phyloP scores from a whole-genome alignment of 495 filamentous ascomycete genomes.

The Penicillium parvum region DNA sequence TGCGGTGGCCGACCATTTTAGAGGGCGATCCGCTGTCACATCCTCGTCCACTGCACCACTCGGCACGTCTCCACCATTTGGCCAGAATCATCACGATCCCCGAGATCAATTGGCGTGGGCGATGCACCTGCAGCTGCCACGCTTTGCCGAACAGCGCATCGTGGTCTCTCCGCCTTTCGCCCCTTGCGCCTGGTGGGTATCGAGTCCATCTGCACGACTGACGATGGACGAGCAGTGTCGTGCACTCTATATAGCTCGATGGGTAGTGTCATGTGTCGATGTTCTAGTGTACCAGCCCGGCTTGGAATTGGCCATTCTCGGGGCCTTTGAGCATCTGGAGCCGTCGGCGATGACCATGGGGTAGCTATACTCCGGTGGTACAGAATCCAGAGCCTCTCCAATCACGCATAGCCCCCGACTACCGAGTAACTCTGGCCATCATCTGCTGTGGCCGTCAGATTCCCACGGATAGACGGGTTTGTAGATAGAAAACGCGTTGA shows the following conservation, averaged over 20 bases:
- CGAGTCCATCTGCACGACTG: too few species aligned
- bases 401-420: conserved; percentile 15
- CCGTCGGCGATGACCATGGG: conserved; percentile 5
- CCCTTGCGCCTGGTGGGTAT: conserved; percentile 11
- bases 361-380: conserved; percentile 15
- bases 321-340: neutral
- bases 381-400: conserved; percentile 16
- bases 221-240: too few species aligned
- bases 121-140: conserved; percentile 37
- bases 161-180: conserved; percentile 6
- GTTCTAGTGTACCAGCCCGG: conserved; percentile 10
- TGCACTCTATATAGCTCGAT: too few species aligned
- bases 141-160: conserved; percentile 35
- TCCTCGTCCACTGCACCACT: conserved; percentile 26
- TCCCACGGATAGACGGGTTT: neutral
- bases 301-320: conserved; percentile 17
- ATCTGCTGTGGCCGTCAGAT: conserved; percentile 14
- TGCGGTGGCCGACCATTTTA: conserved; percentile 24
- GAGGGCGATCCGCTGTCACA: conserved; percentile 41
- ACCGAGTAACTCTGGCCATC: conserved; percentile 21
- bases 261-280: neutral
- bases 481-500: neutral
- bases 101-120: conserved; percentile 17
- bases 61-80: conserved; percentile 32
- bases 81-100: too few species aligned